Evolutionary conservation across 2,329 filamentous ascomycete genomes (phyloP).

Genomic region (Cucurbitaria berberidis): DNA sequence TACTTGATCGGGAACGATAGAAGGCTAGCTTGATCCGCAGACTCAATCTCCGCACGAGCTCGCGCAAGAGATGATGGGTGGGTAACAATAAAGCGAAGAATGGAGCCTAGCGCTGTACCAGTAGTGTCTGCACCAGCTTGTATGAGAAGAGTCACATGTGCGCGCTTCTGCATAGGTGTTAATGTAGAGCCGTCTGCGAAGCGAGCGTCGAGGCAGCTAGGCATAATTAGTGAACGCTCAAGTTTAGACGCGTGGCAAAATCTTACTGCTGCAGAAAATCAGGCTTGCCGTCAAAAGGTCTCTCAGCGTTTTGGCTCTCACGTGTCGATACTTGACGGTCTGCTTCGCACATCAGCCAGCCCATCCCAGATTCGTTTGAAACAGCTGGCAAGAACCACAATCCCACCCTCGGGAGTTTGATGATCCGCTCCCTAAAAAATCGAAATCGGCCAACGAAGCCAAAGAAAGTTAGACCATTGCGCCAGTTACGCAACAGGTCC

Average conservation of each 20-base stretch:
- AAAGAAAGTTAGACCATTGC: conserved; percentile 48
- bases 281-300: conserved; percentile 25
- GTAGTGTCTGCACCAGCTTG: conserved; percentile 48
- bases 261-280: conserved; percentile 47
- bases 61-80: conserved; percentile 21
- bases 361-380: conserved; percentile 42
- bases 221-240: not conserved
- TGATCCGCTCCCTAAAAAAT: conserved; percentile 44
- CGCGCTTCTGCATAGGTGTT: conserved; percentile 39
- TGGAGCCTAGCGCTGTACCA: conserved; percentile 43
- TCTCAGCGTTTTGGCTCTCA: conserved; percentile 33
- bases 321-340: conserved; percentile 40
- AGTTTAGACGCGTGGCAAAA: not conserved
- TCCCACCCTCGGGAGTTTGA: conserved; percentile 32
- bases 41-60: conserved; percentile 30
- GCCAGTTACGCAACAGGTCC: conserved; percentile 45
- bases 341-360: conserved; percentile 49
- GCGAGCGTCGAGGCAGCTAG: conserved; percentile 44
- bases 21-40: conserved; percentile 21
- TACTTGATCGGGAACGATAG: conserved; percentile 37
- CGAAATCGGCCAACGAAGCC: conserved; percentile 46
- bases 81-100: conserved; percentile 35
- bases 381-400: conserved; percentile 40
- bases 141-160: conserved; percentile 49
- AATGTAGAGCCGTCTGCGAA: conserved; percentile 38